These are phyloP conservation scores for Kodamaea neixiangensis DNA, from an alignment of 805 yeast species.

Conservation along the genomic window DNA sequence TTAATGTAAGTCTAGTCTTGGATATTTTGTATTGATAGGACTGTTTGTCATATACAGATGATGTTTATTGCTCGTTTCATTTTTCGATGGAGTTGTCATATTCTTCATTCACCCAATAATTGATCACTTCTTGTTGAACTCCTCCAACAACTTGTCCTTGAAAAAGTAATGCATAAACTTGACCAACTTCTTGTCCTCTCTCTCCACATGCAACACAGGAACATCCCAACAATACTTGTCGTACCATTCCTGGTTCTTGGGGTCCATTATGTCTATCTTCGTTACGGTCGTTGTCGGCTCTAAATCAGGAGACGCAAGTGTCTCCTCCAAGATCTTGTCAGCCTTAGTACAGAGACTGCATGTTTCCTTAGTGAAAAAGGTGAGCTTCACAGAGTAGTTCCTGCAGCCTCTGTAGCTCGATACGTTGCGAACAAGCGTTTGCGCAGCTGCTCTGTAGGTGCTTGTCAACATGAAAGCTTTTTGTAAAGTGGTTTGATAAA, in stretches of 20 bases:
- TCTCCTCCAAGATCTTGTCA: slow-evolving; percentile 47
- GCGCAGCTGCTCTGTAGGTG: not conserved
- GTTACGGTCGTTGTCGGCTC: not conserved
- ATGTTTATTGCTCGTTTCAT: too few relatives aligned
- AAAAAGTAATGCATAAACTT: slow-evolving; percentile 71
- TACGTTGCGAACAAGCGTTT: not conserved
- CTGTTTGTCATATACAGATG: too few relatives aligned
- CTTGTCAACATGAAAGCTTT: not conserved
- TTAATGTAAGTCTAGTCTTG: too few relatives aligned
- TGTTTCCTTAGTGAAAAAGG: slow-evolving; percentile 68
- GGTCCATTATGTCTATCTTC: slow-evolving; percentile 57
- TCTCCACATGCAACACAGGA: slow-evolving; percentile 72
- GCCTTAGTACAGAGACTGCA: slow-evolving; percentile 74
- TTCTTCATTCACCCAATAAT: too few relatives aligned
- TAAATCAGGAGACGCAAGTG: slow-evolving; percentile 29
- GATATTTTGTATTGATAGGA: too few relatives aligned
- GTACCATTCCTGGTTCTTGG: slow-evolving; percentile 64
- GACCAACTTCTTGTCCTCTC: slow-evolving; percentile 45
- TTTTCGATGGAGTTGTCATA: too few relatives aligned
- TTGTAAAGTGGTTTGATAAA: not conserved
- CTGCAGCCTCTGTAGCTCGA: not conserved
- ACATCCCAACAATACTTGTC: slow-evolving; percentile 75
- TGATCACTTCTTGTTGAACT: slow-evolving; percentile 37
- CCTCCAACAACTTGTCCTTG: slow-evolving; percentile 54
- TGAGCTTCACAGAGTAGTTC: slow-evolving; percentile 31